A percentile compares a stretch with the other conserved stretches of the same genome.
Evolutionary conservation across 192 early-diverging fungal genomes (phyloP).

Genomic region (Phycomyces blakesleeanus): DNA sequence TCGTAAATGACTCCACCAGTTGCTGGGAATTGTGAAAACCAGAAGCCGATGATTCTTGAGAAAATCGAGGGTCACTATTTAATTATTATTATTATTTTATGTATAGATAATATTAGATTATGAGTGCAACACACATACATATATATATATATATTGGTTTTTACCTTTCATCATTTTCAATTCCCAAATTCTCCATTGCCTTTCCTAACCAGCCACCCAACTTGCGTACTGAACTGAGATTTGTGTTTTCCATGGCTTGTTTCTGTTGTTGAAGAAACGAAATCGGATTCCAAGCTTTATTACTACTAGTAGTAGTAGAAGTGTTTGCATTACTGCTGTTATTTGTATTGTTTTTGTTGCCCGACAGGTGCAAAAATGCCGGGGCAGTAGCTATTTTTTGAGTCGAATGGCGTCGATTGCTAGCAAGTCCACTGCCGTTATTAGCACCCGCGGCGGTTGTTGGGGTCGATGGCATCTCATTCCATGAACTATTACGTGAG

Average conservation of each 20-base stretch:
- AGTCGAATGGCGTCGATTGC: slow-evolving; percentile 9
- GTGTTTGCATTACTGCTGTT: too few species aligned
- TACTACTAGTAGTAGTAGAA: too few species aligned
- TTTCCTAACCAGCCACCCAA: slow-evolving; percentile 56
- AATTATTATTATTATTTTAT: too few species aligned
- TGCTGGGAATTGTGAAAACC: slow-evolving; percentile 24
- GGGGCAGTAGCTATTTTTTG: slow-evolving; percentile 4
- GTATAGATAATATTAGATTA: too few species aligned
- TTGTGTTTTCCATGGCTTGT: slow-evolving; percentile 43
- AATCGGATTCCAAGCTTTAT: slow-evolving; percentile 50
- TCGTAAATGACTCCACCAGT: slow-evolving; percentile 70
- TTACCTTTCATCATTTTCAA: slow-evolving; percentile 49
- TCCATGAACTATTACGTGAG: slow-evolving; percentile 15
- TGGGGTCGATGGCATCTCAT: neutral
- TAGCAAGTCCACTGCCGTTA: too few species aligned
- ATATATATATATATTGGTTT: too few species aligned
- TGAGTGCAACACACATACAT: too few species aligned
- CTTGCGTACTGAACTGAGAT: slow-evolving; percentile 44
- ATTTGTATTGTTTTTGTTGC: neutral
- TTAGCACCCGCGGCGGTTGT: too few species aligned
- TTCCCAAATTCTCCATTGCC: slow-evolving; percentile 60
- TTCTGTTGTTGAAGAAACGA: slow-evolving; percentile 55
- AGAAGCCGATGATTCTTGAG: slow-evolving; percentile 7
- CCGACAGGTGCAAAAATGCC: neutral
- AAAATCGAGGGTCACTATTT: slow-evolving; percentile 8